phyloP scores from a whole-genome alignment of 768 basidiomycete genomes.

The Scleroderma citrinum region DNA sequence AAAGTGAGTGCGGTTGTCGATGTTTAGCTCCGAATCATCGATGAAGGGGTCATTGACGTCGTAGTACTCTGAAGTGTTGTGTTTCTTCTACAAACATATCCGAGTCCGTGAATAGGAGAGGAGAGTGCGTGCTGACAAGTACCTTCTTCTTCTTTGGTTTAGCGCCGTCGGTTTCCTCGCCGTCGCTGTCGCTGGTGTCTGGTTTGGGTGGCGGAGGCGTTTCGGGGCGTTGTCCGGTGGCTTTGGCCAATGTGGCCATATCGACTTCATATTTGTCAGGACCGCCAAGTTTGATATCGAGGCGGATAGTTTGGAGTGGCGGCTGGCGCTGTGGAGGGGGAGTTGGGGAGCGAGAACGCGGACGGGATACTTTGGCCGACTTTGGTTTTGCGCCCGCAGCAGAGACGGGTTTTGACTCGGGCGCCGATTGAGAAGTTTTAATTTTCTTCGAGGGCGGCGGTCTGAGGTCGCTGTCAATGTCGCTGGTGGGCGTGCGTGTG shows the following conservation, averaged over 20 bases:
- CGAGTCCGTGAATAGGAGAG: background rate
- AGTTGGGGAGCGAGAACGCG: conserved; percentile 53
- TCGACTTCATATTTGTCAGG: conserved; percentile 73
- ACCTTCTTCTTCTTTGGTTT: conserved; percentile 39
- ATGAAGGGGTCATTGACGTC: conserved; percentile 92
- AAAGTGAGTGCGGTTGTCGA: conserved; percentile 88
- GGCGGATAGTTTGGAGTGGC: conserved; percentile 57
- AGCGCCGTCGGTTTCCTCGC: conserved; percentile 35
- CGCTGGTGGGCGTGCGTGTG: conserved; percentile 10
- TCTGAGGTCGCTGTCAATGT: conserved; percentile 10
- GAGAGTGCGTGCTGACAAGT: background rate
- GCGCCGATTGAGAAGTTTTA: conserved; percentile 19
- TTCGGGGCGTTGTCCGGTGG: conserved; percentile 56
- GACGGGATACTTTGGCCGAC: conserved; percentile 38
- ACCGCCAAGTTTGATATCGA: conserved; percentile 66
- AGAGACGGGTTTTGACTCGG: conserved; percentile 23
- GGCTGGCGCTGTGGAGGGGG: conserved; percentile 44
- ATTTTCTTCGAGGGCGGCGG: conserved; percentile 27
- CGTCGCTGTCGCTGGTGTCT: conserved; percentile 54
- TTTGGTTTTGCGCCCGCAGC: conserved; percentile 44
- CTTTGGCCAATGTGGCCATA: conserved; percentile 50
- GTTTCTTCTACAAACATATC: conserved; percentile 38
- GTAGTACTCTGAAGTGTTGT: conserved; percentile 68
- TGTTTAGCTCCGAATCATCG: conserved; percentile 89
- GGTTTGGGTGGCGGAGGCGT: conserved; percentile 47